Evolutionary conservation across 257 asterid species (phyloP).

Genomic region (Solanum lycopersicoides): DNA sequence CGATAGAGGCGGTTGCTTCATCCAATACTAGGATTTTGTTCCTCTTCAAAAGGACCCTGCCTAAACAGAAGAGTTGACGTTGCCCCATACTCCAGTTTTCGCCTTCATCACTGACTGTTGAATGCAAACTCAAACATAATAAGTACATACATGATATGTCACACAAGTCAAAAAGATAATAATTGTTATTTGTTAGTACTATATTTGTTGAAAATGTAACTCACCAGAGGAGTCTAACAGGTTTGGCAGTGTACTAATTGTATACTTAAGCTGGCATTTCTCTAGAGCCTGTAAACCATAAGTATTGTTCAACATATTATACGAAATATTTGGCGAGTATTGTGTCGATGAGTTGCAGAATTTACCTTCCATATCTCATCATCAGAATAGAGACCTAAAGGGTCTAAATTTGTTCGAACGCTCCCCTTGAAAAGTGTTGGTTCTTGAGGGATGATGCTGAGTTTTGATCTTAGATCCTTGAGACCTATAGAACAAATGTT

Average conservation of each 20-base stretch:
- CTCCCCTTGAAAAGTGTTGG: conserved; percentile 78
- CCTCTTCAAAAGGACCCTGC: conserved; percentile 56
- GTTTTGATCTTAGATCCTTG: conserved; percentile 53
- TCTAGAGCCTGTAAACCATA: conserved; percentile 42
- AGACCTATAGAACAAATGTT: conserved; percentile 68
- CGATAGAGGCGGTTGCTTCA: conserved; percentile 92
- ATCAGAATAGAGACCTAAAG: conserved; percentile 55
- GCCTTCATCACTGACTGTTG: conserved; percentile 77
- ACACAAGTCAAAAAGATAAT: not conserved
- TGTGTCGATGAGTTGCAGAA: not conserved
- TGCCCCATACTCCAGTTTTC: conserved; percentile 96
- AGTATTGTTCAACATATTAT: not conserved
- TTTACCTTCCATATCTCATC: conserved; percentile 72
- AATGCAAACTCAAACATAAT: not conserved
- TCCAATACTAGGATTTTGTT: conserved; percentile 65
- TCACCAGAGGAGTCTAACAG: conserved; percentile 66
- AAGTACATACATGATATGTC: not conserved
- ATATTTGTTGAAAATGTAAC: not conserved
- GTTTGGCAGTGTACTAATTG: conserved; percentile 46
- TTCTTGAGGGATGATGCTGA: conserved; percentile 84
- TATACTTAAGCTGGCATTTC: conserved; percentile 65
- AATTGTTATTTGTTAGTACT: not conserved
- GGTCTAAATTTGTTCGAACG: conserved; percentile 67
- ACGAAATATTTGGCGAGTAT: not conserved
- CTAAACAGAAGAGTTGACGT: conserved; percentile 78